Evolutionary conservation across 2,329 filamentous ascomycete species (phyloP).

Genomic region (Coniochaeta sp.): DNA sequence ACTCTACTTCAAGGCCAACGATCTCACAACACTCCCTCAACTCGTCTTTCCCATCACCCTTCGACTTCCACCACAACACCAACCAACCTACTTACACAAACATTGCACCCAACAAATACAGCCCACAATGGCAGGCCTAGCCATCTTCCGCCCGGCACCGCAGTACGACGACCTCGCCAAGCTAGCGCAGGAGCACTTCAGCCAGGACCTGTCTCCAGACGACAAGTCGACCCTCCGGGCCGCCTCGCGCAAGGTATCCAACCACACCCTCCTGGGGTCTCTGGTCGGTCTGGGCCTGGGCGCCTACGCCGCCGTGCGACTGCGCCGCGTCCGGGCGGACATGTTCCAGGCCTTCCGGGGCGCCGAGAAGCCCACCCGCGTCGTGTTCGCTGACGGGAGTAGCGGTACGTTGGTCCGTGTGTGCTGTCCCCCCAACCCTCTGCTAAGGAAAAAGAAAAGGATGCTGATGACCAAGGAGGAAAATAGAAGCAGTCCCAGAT

Average conservation of each 20-base stretch:
- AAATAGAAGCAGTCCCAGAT: constrained; percentile 53
- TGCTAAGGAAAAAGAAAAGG: neutral
- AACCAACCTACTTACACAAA: neutral
- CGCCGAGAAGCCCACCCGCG: constrained; percentile 52
- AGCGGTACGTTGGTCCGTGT: constrained; percentile 32
- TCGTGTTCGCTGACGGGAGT: constrained; percentile 55
- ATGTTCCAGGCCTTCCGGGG: constrained; percentile 57
- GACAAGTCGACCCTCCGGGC: constrained; percentile 51
- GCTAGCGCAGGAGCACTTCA: constrained; percentile 50
- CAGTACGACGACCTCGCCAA: constrained; percentile 40
- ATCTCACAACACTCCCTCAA: neutral
- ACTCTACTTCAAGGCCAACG: neutral
- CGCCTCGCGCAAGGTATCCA: constrained; percentile 48
- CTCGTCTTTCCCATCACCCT: neutral
- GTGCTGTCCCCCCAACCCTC: neutral
- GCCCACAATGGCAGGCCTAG: constrained; percentile 7
- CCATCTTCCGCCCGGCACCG: constrained; percentile 24
- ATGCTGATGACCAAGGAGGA: neutral
- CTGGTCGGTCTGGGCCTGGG: constrained; percentile 53
- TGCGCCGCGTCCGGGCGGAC: constrained; percentile 46
- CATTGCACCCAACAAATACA: neutral
- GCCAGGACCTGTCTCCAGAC: constrained; percentile 43
- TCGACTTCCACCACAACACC: neutral
- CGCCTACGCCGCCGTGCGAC: constrained; percentile 46
- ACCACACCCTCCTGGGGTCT: constrained; percentile 51